These are phyloP conservation scores for Myxozyma nipponensis DNA, from an alignment of 805 yeast genomes.

Conservation along the genomic window DNA sequence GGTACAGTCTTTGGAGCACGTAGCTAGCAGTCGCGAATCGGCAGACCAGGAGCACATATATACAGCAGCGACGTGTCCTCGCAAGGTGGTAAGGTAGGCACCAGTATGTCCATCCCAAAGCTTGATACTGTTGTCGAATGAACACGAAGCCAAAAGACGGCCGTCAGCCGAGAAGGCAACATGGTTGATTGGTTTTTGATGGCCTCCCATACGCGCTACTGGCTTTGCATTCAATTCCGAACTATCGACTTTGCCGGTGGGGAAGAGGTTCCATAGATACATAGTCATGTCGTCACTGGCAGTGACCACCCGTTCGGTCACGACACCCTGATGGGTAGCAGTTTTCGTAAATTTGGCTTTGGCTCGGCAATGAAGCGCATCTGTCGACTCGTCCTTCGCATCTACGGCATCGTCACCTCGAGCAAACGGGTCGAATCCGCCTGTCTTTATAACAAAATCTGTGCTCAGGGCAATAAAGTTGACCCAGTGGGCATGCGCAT, in stretches of 20 bases:
- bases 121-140: conserved; percentile 92
- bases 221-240: conserved; percentile 64
- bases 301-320: conserved; percentile 77
- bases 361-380: conserved; percentile 55
- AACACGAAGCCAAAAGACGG: conserved; percentile 80
- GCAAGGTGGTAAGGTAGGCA: conserved; percentile 77
- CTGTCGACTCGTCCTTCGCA: conserved; percentile 39
- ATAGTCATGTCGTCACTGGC: conserved; percentile 97
- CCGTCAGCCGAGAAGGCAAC: conserved; percentile 97
- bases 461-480: conserved; percentile 90
- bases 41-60: conserved; percentile 98
- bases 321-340: conserved; percentile 53
- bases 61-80: conserved; percentile 98
- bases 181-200: conserved; percentile 93
- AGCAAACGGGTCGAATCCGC: conserved; percentile 66
- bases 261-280: conserved; percentile 91
- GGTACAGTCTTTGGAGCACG: conserved; percentile 94
- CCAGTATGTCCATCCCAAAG: conserved; percentile 96
- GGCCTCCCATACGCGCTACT: conserved; percentile 91
- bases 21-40: conserved; percentile 83
- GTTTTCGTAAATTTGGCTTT: conserved; percentile 57
- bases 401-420: conserved; percentile 42
- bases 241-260: conserved; percentile 7
- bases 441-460: conserved; percentile 79
- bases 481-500: conserved; percentile 96